Conservation (phyloP, 106 monocot genomes). For the Phalaenopsis aphrodite region DNA sequence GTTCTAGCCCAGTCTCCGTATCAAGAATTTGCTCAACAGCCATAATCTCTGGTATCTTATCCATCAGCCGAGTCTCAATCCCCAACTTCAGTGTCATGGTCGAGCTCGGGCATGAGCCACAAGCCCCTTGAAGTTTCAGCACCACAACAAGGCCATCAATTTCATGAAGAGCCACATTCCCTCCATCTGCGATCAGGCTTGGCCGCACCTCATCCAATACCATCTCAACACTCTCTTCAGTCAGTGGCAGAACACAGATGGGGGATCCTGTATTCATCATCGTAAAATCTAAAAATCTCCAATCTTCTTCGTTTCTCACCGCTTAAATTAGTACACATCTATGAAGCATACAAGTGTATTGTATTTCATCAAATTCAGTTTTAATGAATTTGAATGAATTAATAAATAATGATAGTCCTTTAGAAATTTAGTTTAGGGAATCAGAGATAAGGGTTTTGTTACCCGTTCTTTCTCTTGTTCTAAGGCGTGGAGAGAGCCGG, state of each 20-base stretch:
- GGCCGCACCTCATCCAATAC: slow-evolving; percentile 91
- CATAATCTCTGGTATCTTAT: slow-evolving; percentile 88
- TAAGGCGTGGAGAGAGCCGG: not conserved
- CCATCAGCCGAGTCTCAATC: slow-evolving; percentile 78
- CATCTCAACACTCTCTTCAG: slow-evolving; percentile 87
- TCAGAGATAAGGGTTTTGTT: not conserved
- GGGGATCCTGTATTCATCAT: slow-evolving; percentile 9
- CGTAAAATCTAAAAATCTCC: not conserved
- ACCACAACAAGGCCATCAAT: slow-evolving; percentile 96
- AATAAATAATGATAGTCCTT: not conserved
- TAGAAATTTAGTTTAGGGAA: not conserved
- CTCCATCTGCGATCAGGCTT: slow-evolving; percentile 90
- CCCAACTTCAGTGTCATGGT: slow-evolving; percentile 96
- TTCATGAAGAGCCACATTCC: slow-evolving; percentile 89
- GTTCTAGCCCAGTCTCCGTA: slow-evolving; percentile 84
- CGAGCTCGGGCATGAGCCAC: slow-evolving; percentile 94
- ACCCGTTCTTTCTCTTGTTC: slow-evolving; percentile 13
- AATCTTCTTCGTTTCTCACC: too few species aligned
- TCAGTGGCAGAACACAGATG: slow-evolving; percentile 69
- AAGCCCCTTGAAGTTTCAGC: slow-evolving; percentile 86
- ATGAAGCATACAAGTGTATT: too few species aligned
- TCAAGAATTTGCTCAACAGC: slow-evolving; percentile 83
- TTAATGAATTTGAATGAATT: too few species aligned
- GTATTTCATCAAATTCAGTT: too few species aligned
- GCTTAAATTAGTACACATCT: too few species aligned